Evolutionary conservation across 2,329 filamentous ascomycete species (phyloP).

Genomic region (Colletotrichum musae): DNA sequence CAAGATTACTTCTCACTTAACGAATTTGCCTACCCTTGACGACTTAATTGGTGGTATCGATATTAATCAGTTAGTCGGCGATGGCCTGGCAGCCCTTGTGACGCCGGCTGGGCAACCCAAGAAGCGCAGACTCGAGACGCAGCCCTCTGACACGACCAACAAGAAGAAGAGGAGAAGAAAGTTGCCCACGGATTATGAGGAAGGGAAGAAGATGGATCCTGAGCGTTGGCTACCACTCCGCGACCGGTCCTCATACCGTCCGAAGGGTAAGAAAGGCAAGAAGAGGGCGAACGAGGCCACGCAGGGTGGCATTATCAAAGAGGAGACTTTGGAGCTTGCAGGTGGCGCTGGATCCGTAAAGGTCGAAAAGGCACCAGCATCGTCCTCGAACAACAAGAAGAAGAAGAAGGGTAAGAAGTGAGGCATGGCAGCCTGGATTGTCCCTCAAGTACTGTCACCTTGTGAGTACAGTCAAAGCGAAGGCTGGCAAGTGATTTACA

Average conservation of each 20-base stretch:
- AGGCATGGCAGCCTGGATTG: background rate
- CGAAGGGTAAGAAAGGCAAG: constrained; percentile 93
- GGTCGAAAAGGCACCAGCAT: constrained; percentile 71
- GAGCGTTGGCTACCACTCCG: constrained; percentile 94
- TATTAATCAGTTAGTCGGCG: constrained; percentile 73
- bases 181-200: constrained; percentile 81
- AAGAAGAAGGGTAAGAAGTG: constrained; percentile 71
- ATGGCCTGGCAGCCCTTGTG: constrained; percentile 71
- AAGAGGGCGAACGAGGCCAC: constrained; percentile 84
- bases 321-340: constrained; percentile 75
- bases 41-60: constrained; percentile 74
- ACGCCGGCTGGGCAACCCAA: constrained; percentile 56
- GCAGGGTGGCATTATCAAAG: constrained; percentile 86
- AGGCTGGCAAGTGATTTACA: no score
- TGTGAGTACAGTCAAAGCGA: no score
- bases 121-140: constrained; percentile 59
- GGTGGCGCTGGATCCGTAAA: constrained; percentile 75
- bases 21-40: constrained; percentile 73
- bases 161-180: constrained; percentile 70
- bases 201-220: constrained; percentile 85
- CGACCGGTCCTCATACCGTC: constrained; percentile 89
- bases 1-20: constrained; percentile 68
- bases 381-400: constrained; percentile 61
- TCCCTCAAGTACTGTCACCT: no score
- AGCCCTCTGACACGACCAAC: constrained; percentile 48